Base-by-base conservation (phyloP, 352 stramenopile genomes). In the Aphanomyces euteiches region DNA sequence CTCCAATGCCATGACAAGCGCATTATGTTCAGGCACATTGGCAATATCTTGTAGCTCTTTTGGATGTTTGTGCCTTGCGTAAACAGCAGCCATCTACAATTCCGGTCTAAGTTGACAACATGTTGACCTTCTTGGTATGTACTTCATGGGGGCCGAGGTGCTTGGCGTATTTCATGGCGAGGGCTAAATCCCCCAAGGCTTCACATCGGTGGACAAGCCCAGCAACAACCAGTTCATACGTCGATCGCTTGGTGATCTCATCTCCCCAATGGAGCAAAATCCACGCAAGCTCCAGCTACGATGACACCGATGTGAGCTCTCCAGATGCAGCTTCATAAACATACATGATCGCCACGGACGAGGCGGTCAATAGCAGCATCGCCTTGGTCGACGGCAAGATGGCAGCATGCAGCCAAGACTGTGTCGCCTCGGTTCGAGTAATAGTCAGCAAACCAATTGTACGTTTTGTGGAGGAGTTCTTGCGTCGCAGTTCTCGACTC, bases 221-320 rank as follows among this genome's bases (percentile, higher is more conserved):
- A 7, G 17, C 15, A n/a, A 70, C 47, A 0, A 70, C 15, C 15
- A 7, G 13, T 21, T 41, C 59, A 28, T 28, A 2, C 28, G 28
- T 28, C 28, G 28, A 28, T 41, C 8, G 10, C 10, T 50, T n/a
- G 5, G 13, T n/a, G 36, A 8, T 40, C n/a, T 19, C 19, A 6
- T 39, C 59, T 5, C 34, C 5, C 59, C 34, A 60, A 10, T 39
- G 64, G 47, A 13, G 13, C 37, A 70, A 7, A 5, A 70, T 36
- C 36, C 36, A 63, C 39, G 64, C 64, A 17, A 70, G 28, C 40
- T 70, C 64, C 21, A 70, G 39, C 64, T 70, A 70, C 38, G 36
- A 39, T 15, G 28, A 47, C 15, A 60, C 8, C 41, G 2, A 47
- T 47, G 41, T 40, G 8, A 43, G 28, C 28, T 0, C 28, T 28